Conservation (phyloP, 345 rosid genomes). For the Jatropha curcas region DNA sequence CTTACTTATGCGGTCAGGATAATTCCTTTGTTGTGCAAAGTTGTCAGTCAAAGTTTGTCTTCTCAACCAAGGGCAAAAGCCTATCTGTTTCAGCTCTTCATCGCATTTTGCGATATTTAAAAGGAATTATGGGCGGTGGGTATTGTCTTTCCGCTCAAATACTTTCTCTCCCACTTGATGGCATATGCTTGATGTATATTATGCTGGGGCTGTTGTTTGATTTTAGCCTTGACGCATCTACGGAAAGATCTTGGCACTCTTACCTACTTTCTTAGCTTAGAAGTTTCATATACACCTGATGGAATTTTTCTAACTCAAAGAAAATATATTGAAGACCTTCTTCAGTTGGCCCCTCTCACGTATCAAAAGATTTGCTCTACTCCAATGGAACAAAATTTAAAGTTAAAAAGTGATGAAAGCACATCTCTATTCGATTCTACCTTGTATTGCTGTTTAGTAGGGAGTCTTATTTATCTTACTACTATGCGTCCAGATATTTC, state of each 20-base stretch:
- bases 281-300: neutral
- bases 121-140: neutral
- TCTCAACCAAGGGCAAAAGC: neutral
- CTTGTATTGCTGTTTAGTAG: neutral
- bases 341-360: neutral
- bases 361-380: neutral
- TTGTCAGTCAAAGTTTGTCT: slow-evolving; percentile 6
- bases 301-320: neutral
- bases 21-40: neutral
- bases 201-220: too few relatives aligned
- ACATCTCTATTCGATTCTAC: neutral
- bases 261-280: neutral
- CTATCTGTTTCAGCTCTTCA: neutral
- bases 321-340: neutral
- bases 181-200: neutral
- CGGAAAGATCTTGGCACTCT: neutral
- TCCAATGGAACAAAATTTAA: neutral
- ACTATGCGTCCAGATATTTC: neutral
- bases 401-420: neutral
- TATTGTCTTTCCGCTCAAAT: neutral
- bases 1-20: neutral
- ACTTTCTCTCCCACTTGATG: neutral
- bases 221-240: too few relatives aligned
- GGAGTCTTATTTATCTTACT: slow-evolving; percentile 2
- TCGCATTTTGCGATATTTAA: neutral